Base-by-base conservation (phyloP, 140 eudicot genomes). In the Stevia rebaudiana region DNA sequence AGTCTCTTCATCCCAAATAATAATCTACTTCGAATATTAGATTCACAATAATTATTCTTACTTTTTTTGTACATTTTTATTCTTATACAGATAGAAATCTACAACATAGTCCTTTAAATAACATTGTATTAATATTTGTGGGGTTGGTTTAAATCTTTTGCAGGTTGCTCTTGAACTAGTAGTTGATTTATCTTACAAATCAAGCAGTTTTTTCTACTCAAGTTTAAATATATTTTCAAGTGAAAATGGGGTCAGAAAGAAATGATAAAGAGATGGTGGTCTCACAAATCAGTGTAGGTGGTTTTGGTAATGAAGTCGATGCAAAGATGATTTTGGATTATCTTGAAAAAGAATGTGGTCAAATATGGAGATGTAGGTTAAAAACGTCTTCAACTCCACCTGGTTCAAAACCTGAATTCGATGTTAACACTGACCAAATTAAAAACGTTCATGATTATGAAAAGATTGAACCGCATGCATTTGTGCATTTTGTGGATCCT, bases 341-440 rank as follows among this genome's bases (percentile, higher is more conserved):
- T 83, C 57, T 92, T 28, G 98, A 92, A 74, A 64, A 73, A 3
- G 69, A 72, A 15, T 16, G 70, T 9, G 98, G 98, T 22, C 61
- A 22, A 4, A 73, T 83, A 9, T 82, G 69, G 76, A 87, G 96
- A 79, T 91, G 98, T 53, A 70, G 98, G 66, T 37, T 91, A 57
- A 92, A 92, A 76, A 81, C 81, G 30, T 92, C 98, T 16, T 88
- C 89, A 25, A 91, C 96, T 24, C 98, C 98, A 11, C 76, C 62
- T 0, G 95, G 85, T 0, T 50, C 89, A 0, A 81, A 72, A 47
- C 98, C 98, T 0, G 80, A 79, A 30, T 91, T 66, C 13, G 76
- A 41, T 17, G 58, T 73, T 39, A 67, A 79, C 53, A 42, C 77
- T 16, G 74, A 69, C n/a, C 46, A 25, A 3, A 43, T 83, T 11